Conservation (phyloP, 106 monocot genomes). For the Dioscorea dumetorum region DNA sequence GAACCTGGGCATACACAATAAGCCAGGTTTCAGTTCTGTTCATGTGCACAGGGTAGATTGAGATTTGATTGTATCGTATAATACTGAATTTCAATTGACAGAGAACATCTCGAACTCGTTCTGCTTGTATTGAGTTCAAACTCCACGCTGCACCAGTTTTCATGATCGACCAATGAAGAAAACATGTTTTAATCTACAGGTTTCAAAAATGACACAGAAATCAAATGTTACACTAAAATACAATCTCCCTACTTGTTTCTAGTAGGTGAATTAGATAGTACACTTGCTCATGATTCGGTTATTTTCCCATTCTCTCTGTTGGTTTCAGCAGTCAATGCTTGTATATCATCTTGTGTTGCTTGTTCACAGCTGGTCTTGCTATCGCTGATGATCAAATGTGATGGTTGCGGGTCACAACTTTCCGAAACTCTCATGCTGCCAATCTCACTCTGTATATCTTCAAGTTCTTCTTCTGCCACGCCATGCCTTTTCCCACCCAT, state of each 20-base stretch:
- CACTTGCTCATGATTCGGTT: too few relatives aligned
- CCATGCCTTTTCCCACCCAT: conserved; percentile 41
- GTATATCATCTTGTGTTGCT: conserved; percentile 17
- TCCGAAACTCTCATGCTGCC: conserved; percentile 26
- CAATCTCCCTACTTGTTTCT: too few relatives aligned
- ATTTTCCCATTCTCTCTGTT: conserved; percentile 15
- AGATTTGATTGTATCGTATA: background rate
- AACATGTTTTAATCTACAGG: background rate
- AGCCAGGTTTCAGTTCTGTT: conserved; percentile 17
- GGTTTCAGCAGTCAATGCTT: conserved; percentile 32
- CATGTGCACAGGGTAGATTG: background rate
- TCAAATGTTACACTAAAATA: too few relatives aligned
- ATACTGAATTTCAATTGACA: background rate
- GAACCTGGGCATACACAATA: conserved; percentile 9
- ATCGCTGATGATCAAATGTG: conserved; percentile 11
- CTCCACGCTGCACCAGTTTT: background rate
- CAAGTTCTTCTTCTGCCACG: conserved; percentile 45
- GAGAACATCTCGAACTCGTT: too few relatives aligned
- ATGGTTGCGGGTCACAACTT: conserved; percentile 21
- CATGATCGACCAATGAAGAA: background rate
- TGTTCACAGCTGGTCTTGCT: conserved; percentile 30
- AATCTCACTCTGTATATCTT: conserved; percentile 60
- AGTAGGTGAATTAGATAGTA: too few relatives aligned
- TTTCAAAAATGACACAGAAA: background rate
- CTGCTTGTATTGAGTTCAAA: background rate